These are phyloP conservation scores for Basidioascus undulatus DNA, from an alignment of 768 basidiomycete species.

Conservation along the genomic window DNA sequence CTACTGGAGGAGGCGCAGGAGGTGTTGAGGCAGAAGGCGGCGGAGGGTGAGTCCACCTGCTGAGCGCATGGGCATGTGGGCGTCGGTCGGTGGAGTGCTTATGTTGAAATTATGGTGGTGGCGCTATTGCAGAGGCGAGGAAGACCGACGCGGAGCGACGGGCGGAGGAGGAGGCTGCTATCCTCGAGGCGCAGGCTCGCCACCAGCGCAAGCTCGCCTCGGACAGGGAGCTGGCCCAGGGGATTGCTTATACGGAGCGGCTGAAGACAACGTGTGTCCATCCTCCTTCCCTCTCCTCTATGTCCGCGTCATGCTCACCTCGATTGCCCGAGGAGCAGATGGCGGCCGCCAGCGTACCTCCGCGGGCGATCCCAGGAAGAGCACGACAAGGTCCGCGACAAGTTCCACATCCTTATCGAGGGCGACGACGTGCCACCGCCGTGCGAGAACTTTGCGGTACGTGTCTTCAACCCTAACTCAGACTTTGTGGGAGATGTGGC, in stretches of 20 bases:
- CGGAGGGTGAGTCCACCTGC: constrained; percentile 33
- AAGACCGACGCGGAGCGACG: constrained; percentile 70
- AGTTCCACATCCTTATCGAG: constrained; percentile 83
- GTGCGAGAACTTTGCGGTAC: constrained; percentile 61
- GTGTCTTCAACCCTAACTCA: constrained; percentile 1
- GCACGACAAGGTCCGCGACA: constrained; percentile 51
- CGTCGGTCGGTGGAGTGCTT: neutral
- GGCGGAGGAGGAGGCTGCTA: constrained; percentile 71
- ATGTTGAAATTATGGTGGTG: too few relatives aligned
- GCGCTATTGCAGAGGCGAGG: constrained; percentile 38
- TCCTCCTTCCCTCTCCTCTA: constrained; percentile 2
- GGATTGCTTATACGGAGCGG: constrained; percentile 71
- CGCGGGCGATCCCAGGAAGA: constrained; percentile 43
- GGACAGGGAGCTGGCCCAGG: constrained; percentile 76
- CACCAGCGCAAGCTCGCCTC: constrained; percentile 75
- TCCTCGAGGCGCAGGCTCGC: constrained; percentile 64
- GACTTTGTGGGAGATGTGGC: neutral
- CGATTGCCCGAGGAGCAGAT: constrained; percentile 26
- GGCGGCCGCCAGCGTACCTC: constrained; percentile 68
- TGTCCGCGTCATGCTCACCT: neutral
- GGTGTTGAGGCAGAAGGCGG: constrained; percentile 59
- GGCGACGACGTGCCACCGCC: constrained; percentile 85
- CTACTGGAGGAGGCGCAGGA: constrained; percentile 84
- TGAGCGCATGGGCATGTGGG: neutral
- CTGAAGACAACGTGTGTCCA: constrained; percentile 46